phyloP scores from a whole-genome alignment of 805 yeast species.

The Millerago galiae region DNA sequence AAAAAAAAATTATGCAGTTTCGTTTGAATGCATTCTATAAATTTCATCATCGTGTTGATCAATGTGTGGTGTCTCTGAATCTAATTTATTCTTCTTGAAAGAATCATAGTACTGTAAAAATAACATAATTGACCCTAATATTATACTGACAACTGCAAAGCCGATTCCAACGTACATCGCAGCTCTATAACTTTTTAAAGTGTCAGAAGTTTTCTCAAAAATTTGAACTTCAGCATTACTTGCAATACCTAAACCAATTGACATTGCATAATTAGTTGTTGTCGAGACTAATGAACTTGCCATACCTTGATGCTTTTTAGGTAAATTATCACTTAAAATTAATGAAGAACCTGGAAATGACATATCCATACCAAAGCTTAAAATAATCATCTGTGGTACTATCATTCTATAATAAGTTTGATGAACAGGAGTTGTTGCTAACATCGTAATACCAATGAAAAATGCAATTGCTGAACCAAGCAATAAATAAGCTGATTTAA shows the following conservation, averaged over 20 bases:
- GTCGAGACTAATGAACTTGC: constrained; percentile 72
- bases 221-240: constrained; percentile 54
- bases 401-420: constrained; percentile 55
- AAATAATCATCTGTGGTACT: constrained; percentile 48
- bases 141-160: constrained; percentile 43
- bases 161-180: constrained; percentile 61
- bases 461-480: constrained; percentile 48
- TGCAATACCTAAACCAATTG: constrained; percentile 65
- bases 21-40: not conserved
- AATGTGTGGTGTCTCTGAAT: too few relatives aligned
- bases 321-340: constrained; percentile 51
- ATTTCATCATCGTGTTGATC: not conserved
- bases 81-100: not conserved
- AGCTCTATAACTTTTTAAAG: constrained; percentile 43
- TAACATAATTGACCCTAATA: constrained; percentile 15
- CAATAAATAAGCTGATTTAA: constrained; percentile 46
- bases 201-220: constrained; percentile 18
- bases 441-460: constrained; percentile 44
- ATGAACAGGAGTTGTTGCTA: constrained; percentile 49
- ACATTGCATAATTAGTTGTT: constrained; percentile 63
- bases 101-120: not conserved
- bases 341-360: constrained; percentile 72
- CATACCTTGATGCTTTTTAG: constrained; percentile 64
- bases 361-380: constrained; percentile 72
- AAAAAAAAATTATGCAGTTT: not conserved